Percentiles rank a stretch among this genome's conserved stretches.
phyloP scores from a whole-genome alignment of 805 yeast species.

The Lipomyces starkeyi region DNA sequence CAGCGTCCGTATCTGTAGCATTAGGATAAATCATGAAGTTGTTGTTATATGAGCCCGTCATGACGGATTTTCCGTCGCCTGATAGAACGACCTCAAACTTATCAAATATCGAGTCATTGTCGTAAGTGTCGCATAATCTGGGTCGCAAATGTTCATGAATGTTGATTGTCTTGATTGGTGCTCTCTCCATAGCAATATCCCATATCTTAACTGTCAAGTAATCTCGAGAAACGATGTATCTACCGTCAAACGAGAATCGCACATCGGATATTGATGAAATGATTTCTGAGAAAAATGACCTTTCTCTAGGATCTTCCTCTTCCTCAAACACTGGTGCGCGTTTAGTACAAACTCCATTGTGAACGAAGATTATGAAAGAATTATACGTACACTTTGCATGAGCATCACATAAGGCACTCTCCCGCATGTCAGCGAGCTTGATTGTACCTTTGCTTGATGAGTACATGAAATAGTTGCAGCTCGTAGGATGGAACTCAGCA shows the following conservation, averaged over 20 bases:
- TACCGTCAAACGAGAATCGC: conserved; percentile 87
- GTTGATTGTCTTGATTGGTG: conserved; percentile 91
- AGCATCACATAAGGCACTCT: conserved; percentile 88
- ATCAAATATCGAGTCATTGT: conserved; percentile 97
- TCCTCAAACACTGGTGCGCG: conserved; percentile 73
- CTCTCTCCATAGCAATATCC: conserved; percentile 97
- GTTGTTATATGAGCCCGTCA: conserved; percentile 97
- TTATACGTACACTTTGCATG: conserved; percentile 58
- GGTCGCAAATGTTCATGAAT: conserved; percentile 95
- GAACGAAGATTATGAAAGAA: neutral
- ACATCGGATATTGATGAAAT: conserved; percentile 94
- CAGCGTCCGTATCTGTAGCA: conserved; percentile 46
- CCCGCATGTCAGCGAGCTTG: conserved; percentile 95
- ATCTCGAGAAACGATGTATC: conserved; percentile 95
- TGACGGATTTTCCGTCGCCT: conserved; percentile 88
- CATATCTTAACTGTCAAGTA: conserved; percentile 96
- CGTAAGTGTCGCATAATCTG: conserved; percentile 94
- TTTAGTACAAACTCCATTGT: conserved; percentile 45
- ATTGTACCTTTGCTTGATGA: conserved; percentile 95
- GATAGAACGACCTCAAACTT: conserved; percentile 95
- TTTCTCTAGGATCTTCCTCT: conserved; percentile 87
- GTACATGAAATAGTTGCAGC: conserved; percentile 94
- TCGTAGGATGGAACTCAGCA: conserved; percentile 92
- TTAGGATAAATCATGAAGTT: conserved; percentile 96
- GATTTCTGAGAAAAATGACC: conserved; percentile 96